A percentile compares a stretch with the other conserved stretches of the same genome.
These are phyloP conservation scores for Pyrenophora seminiperda DNA, from an alignment of 2,329 filamentous ascomycete genomes.

Conservation along the genomic window DNA sequence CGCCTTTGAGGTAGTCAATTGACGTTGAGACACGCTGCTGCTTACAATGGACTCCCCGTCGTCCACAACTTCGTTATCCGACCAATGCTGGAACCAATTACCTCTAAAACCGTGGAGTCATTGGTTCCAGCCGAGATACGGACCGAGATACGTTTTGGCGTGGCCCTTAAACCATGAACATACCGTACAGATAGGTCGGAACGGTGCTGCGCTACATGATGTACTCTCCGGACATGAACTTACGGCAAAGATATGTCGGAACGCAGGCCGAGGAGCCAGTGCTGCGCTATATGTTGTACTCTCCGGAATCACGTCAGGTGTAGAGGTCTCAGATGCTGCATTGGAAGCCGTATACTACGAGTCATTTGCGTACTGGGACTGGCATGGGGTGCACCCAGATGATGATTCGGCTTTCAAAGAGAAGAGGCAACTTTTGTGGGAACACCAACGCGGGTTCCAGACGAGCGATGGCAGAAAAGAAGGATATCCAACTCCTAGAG, in stretches of 20 bases:
- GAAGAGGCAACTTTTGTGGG: slow-evolving; percentile 25
- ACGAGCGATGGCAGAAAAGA: neutral
- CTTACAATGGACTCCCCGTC: neutral
- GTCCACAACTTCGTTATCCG: neutral
- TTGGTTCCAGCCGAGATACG: too few species aligned
- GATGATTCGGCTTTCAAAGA: slow-evolving; percentile 1
- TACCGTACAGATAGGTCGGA: too few species aligned
- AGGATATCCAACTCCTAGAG: slow-evolving; percentile 14
- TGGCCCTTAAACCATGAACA: too few species aligned
- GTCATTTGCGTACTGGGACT: slow-evolving; percentile 38
- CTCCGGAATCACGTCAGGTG: neutral
- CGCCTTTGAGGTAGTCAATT: neutral
- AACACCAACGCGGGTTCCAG: slow-evolving; percentile 21
- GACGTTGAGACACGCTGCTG: neutral
- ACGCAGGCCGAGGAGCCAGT: slow-evolving; percentile 22
- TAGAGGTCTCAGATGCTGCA: slow-evolving; percentile 2
- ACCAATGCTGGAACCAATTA: too few species aligned
- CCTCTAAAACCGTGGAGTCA: too few species aligned
- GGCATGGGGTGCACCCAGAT: slow-evolving; percentile 20
- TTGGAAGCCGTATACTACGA: slow-evolving; percentile 20
- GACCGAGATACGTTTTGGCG: too few species aligned
- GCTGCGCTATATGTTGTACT: slow-evolving; percentile 19
- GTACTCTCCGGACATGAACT: too few species aligned
- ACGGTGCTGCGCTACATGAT: too few species aligned
- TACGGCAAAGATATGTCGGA: slow-evolving; percentile 4